Base-by-base conservation (phyloP, 2,329 filamentous ascomycete species). In the Fusarium pseudocircinatum region DNA sequence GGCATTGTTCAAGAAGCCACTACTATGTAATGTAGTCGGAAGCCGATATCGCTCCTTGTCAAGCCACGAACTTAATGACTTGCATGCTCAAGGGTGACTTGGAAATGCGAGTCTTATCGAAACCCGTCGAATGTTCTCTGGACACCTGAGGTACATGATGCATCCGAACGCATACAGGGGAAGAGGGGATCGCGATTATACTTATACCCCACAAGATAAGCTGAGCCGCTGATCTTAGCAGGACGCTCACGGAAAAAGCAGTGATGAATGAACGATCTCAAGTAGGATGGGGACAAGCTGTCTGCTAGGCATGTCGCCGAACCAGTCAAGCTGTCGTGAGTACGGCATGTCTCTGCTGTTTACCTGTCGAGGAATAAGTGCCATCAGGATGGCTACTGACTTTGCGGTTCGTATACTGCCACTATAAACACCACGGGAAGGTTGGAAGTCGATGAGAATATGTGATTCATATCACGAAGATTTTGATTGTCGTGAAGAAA, bases 1-100 rank as follows among this genome's bases (percentile, higher is more conserved):
- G 70, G 65, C 70, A 73, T 50, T 54, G 30, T 70, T 60, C 60
- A 40, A 62, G 70, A 73, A 73, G 65, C n/a, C 54, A 56, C 28
- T 24, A 24, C 47, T 18, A 32, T 18, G 28, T 40, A 20, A 20
- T 37, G 24, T 43, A 43, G 47, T 6, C 30, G 63, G n/a, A 62
- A 34, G 39, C 64, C 37, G 24, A 69, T 57, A 42, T 57, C 49
- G 39, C 34, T 50, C 52, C 9, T 14, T n/a, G 18, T 32, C 15
- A 32, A 65, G 47, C 28, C 34, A 46, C 15, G n/a, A 26, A 32
- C 30, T n/a, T n/a, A 10, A 14, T 14, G 14, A 43, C 18, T 28
- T 65, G 22, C 43, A 46, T 52, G 34, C 43, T 20, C 15, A 26
- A 30, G 13, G 28, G 26, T 30, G 56, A 69, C 50, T 28, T 20